Percentiles rank a stretch among this genome's conserved stretches.
These are phyloP conservation scores for Trichoderma cornu-damae DNA, from an alignment of 2,329 filamentous ascomycete species.

Conservation along the genomic window DNA sequence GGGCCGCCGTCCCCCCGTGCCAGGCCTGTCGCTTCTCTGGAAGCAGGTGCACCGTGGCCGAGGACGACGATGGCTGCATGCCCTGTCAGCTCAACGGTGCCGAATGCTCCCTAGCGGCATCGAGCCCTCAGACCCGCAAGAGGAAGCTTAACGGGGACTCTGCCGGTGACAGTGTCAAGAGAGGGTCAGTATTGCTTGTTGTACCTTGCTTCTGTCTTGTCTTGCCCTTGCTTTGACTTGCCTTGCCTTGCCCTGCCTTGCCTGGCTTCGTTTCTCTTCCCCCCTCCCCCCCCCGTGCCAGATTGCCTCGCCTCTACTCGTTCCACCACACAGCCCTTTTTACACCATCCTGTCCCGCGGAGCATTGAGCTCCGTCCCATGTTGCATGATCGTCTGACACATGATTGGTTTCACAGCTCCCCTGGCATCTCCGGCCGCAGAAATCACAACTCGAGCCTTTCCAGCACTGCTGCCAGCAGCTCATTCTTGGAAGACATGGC, in stretches of 20 bases:
- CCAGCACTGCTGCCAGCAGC: constrained; percentile 56
- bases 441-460: constrained; percentile 53
- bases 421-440: constrained; percentile 48
- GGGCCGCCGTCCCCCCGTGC: constrained; percentile 52
- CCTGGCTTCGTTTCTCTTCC: background rate
- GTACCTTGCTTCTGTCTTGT: constrained; percentile 12
- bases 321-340: background rate
- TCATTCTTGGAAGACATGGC: constrained; percentile 66
- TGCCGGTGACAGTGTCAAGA: constrained; percentile 59
- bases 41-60: constrained; percentile 67
- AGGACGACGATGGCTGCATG: constrained; percentile 70
- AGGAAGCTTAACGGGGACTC: constrained; percentile 66
- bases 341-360: background rate
- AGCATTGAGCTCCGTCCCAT: constrained; percentile 20
- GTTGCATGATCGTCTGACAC: constrained; percentile 36
- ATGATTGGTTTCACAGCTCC: constrained; percentile 49
- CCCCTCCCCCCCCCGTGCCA: background rate
- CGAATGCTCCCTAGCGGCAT: constrained; percentile 69
- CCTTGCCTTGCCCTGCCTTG: background rate
- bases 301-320: background rate
- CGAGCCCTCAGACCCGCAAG: constrained; percentile 70
- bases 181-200: constrained; percentile 56
- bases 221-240: background rate
- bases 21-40: constrained; percentile 71
- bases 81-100: constrained; percentile 73